Evolutionary conservation across 805 yeast genomes (phyloP), one percentile per base, ranked within the genome.

Genomic region (Cyberlindnera amylophila): DNA sequence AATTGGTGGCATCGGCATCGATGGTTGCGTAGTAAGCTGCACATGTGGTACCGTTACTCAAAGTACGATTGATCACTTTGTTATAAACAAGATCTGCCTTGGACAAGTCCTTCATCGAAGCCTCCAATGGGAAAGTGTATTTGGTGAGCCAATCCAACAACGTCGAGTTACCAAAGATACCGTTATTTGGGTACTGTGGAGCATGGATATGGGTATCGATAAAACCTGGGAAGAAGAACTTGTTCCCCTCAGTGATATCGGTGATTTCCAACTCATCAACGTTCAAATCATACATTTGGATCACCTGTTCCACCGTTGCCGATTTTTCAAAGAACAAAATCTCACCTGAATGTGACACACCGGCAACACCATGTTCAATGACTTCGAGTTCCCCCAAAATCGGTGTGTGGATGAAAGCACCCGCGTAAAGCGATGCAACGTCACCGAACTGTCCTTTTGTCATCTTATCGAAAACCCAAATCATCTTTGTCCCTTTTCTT

Each of bases 11-110:
- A 6, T 75, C 77, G 0, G 81, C 69, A 57, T 91, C 95, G 35
- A 87, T 81, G 0, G 98, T 89, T 4, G 97, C 91, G 61, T 81
- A 93, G 65, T 93, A 93, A 0, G 95, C 74, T 0, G 96, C 96
- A 42, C 91, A 81, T 1, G 99, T 93, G 1, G 98, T 93, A 16
- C 99, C 99, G 58, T 81, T 71, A 3, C 60, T 55, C 49, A 93
- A 65, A 0, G 96, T 86, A 42, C 83, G 77, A 4, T 64, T 54
- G n/a, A 93, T 77, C 5, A 84, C 85, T 51, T 72, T 75, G 12
- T 71, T 51, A 60, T 91, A 93, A 2, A 90, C 81, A 6, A 68
- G 59, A 11, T 63, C 50, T 0, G 96, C 96, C 35, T 71, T 59
- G 1, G 60, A 54, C 17, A 74, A 51, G 48, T 82, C 77, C 15